Evolutionary conservation across 2,329 filamentous ascomycete species (phyloP).

Genomic region (Aspergillus eucalypticola): DNA sequence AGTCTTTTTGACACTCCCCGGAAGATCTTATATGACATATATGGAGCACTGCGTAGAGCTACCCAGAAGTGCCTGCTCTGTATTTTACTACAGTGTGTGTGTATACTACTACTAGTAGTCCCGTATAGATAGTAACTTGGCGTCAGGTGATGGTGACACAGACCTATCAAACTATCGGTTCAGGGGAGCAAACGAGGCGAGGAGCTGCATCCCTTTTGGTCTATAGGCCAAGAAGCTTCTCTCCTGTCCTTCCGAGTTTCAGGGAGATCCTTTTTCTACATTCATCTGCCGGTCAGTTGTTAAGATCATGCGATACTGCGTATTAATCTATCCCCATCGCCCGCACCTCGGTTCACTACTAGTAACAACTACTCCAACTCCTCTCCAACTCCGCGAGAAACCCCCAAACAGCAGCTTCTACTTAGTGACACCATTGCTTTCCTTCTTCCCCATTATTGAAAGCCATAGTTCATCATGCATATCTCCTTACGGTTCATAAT

Average conservation of each 20-base stretch:
- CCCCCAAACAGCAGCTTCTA: not conserved
- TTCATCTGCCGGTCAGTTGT: not conserved
- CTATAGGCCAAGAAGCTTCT: not conserved
- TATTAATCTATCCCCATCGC: not conserved
- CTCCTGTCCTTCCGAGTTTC: not conserved
- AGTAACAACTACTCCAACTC: not conserved
- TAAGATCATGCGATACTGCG: slow-evolving; percentile 1
- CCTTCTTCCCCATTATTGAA: too few species aligned
- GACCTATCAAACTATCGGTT: not conserved
- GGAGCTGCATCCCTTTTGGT: not conserved
- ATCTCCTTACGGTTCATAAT: too few species aligned
- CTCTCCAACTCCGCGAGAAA: not conserved
- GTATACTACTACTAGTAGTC: not conserved
- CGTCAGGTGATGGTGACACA: not conserved
- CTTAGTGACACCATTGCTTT: not conserved
- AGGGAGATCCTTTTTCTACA: not conserved
- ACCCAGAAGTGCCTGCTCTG: too few species aligned
- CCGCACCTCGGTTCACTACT: not conserved
- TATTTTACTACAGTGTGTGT: not conserved
- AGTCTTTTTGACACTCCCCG: not conserved
- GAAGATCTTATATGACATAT: too few species aligned
- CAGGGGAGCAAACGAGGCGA: not conserved
- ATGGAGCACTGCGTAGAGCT: too few species aligned
- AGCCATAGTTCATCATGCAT: too few species aligned
- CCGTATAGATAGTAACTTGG: not conserved